Percentiles rank a stretch among this genome's conserved stretches.
These are phyloP conservation scores for Microcyclospora pomicola DNA, from an alignment of 2,329 filamentous ascomycete species.

Conservation along the genomic window DNA sequence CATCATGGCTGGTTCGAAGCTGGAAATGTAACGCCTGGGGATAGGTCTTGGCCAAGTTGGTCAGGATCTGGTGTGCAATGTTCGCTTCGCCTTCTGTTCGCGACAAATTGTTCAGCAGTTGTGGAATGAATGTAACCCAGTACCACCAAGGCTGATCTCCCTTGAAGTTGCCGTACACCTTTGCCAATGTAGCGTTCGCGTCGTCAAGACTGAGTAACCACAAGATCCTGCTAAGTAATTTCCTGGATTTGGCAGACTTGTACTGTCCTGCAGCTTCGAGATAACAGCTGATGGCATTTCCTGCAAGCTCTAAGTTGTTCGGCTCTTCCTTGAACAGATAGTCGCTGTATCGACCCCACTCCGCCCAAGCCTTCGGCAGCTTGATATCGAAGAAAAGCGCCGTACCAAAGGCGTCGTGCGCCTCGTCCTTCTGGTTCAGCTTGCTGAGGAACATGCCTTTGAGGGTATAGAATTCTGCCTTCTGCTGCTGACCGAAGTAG, in stretches of 20 bases:
- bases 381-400: slow-evolving; percentile 93
- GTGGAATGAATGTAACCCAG: slow-evolving; percentile 98
- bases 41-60: slow-evolving; percentile 90
- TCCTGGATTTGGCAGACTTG: slow-evolving; percentile 92
- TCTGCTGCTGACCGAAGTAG: slow-evolving; percentile 91
- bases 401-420: slow-evolving; percentile 85
- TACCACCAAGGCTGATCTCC: slow-evolving; percentile 97
- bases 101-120: slow-evolving; percentile 79
- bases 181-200: slow-evolving; percentile 64
- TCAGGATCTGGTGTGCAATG: slow-evolving; percentile 71
- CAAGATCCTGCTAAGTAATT: slow-evolving; percentile 80
- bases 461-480: slow-evolving; percentile 96
- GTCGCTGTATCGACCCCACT: slow-evolving; percentile 98
- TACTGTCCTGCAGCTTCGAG: slow-evolving; percentile 90
- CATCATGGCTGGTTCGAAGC: slow-evolving; percentile 81
- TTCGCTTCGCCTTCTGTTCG: slow-evolving; percentile 66
- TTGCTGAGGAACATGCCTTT: slow-evolving; percentile 99
- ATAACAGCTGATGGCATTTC: slow-evolving; percentile 90
- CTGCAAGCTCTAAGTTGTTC: slow-evolving; percentile 64
- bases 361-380: slow-evolving; percentile 93
- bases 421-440: slow-evolving; percentile 76
- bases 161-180: slow-evolving; percentile 90
- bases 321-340: slow-evolving; percentile 89
- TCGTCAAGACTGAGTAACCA: slow-evolving; percentile 95
- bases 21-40: slow-evolving; percentile 93